These are phyloP conservation scores for Alternaria conjuncta DNA, from an alignment of 2,329 filamentous ascomycete genomes.

Conservation along the genomic window DNA sequence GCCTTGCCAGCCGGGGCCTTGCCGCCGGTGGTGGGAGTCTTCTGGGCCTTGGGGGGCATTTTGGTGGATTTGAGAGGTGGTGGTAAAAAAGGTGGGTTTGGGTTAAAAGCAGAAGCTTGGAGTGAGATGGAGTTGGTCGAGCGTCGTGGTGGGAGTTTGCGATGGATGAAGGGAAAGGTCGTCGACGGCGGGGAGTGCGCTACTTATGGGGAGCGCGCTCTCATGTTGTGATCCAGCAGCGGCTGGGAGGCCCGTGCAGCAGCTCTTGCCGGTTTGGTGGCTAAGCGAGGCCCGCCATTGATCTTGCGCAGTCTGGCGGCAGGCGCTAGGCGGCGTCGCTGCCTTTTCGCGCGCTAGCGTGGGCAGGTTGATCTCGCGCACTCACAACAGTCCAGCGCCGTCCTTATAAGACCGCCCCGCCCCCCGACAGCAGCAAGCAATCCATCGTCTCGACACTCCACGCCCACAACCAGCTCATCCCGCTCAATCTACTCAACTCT, in stretches of 20 bases:
- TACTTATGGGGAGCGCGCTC: constrained; percentile 51
- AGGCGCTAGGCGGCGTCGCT: constrained; percentile 23
- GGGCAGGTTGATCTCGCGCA: constrained; percentile 49
- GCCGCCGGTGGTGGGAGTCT: constrained; percentile 92
- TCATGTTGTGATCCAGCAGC: constrained; percentile 50
- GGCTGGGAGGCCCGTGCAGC: constrained; percentile 40
- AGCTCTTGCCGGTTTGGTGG: constrained; percentile 31
- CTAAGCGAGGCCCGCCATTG: constrained; percentile 34
- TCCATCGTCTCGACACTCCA: constrained; percentile 48
- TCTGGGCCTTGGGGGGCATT: constrained; percentile 99
- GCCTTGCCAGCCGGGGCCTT: constrained; percentile 86
- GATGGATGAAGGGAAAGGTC: constrained; percentile 49
- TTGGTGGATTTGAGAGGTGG: constrained; percentile 42
- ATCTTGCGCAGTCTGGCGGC: constrained; percentile 25
- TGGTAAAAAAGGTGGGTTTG: constrained; percentile 15
- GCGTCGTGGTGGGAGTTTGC: constrained; percentile 45
- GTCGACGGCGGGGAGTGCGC: constrained; percentile 51
- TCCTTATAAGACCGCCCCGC: constrained; percentile 50
- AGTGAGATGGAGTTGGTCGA: constrained; percentile 31
- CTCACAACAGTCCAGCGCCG: constrained; percentile 46
- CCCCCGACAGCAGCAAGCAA: constrained; percentile 49
- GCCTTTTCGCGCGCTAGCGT: constrained; percentile 38
- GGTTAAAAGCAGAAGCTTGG: constrained; percentile 15
- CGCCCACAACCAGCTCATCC: constrained; percentile 37
- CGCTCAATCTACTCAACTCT: constrained; percentile 25